Percentiles rank a stretch among this genome's conserved stretches.
phyloP scores from a whole-genome alignment of 2,329 filamentous ascomycete species.

The Diaporthe citri region DNA sequence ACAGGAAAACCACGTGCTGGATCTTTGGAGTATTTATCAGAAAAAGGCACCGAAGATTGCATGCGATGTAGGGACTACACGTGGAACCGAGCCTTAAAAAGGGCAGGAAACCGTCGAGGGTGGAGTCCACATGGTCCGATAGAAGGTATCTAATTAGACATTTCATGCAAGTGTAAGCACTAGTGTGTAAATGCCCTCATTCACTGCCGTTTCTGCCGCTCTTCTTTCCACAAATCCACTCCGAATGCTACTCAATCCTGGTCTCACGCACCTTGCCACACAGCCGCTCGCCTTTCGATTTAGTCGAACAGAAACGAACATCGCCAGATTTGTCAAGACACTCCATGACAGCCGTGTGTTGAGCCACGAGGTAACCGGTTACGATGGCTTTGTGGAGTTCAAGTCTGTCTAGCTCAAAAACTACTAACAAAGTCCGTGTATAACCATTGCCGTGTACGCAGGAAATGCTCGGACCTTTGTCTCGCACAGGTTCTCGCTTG shows the following conservation, averaged over 20 bases:
- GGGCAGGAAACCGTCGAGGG: constrained; percentile 17
- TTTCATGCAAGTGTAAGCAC: constrained; percentile 17
- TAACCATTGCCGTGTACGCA: neutral
- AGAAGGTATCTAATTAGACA: neutral
- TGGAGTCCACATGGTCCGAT: constrained; percentile 1
- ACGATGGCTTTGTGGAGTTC: neutral
- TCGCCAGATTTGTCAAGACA: neutral
- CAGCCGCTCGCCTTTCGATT: neutral
- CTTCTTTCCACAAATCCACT: neutral
- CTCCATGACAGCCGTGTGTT: neutral
- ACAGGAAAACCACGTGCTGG: neutral
- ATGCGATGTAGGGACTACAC: neutral
- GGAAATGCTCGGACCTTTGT: neutral
- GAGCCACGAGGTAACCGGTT: neutral
- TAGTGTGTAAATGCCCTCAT: neutral
- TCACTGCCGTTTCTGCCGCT: neutral
- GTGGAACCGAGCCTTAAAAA: constrained; percentile 2
- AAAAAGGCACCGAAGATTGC: neutral
- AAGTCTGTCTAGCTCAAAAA: neutral
- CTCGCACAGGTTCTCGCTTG: constrained; percentile 8
- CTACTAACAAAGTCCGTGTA: neutral
- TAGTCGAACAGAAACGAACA: neutral
- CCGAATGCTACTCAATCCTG: constrained; percentile 4
- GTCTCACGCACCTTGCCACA: neutral
- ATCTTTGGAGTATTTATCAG: constrained; percentile 5